Conservation (phyloP, 2,329 filamentous ascomycete species). For the Leptodontidium sp. region DNA sequence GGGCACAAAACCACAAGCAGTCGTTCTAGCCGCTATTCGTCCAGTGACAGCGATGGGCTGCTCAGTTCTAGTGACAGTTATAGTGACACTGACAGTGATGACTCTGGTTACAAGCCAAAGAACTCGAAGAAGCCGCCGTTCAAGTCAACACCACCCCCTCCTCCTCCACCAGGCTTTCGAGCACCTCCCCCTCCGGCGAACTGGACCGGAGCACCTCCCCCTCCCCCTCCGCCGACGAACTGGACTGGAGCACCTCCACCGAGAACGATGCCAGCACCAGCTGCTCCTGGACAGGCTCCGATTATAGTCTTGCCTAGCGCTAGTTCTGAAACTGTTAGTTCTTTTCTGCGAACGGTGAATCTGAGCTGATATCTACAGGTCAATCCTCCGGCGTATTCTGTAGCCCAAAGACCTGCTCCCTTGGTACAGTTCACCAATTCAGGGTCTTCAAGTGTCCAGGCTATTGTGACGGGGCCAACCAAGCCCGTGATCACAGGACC, state of each 20-base stretch:
- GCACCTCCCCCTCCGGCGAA: not conserved
- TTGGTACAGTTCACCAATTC: not conserved
- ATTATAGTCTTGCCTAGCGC: not conserved
- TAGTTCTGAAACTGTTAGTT: conserved; percentile 1
- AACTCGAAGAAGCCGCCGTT: not conserved
- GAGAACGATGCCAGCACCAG: not conserved
- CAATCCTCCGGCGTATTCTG: conserved; percentile 29
- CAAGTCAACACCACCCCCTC: conserved; percentile 5
- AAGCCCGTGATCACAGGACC: not conserved
- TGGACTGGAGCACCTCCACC: not conserved
- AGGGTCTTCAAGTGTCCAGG: not conserved
- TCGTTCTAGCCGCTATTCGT: not conserved
- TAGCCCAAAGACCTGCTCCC: not conserved
- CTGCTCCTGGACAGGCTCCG: not conserved
- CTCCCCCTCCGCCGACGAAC: not conserved
- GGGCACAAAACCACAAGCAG: conserved; percentile 3
- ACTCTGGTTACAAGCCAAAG: conserved; percentile 5
- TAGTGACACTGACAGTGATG: conserved; percentile 24
- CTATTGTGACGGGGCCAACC: not conserved
- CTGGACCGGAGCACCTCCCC: not conserved
- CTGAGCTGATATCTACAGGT: conserved; percentile 9
- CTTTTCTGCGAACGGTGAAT: not conserved
- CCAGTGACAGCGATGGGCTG: conserved; percentile 20
- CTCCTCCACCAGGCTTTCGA: conserved; percentile 15
- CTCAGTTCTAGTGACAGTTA: conserved; percentile 25